phyloP scores from a whole-genome alignment of 495 filamentous ascomycete species.

The Penicillium taxi region DNA sequence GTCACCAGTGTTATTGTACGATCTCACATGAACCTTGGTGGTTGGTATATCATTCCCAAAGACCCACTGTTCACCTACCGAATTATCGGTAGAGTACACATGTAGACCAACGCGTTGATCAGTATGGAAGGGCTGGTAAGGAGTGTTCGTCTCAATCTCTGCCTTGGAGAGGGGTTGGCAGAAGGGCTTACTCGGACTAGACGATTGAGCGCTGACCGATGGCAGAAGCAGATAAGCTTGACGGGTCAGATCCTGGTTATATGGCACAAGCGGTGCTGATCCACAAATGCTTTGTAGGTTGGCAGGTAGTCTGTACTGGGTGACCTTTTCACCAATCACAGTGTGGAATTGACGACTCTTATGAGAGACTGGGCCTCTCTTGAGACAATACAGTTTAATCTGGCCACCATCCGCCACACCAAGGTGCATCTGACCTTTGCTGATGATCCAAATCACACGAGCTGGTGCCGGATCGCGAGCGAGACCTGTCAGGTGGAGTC shows the following conservation, averaged over 20 bases:
- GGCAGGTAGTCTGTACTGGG: constrained; percentile 57
- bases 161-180: constrained; percentile 63
- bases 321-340: constrained; percentile 49
- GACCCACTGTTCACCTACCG: constrained; percentile 48
- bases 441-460: constrained; percentile 36
- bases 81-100: constrained; percentile 39
- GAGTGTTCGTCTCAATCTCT: constrained; percentile 86
- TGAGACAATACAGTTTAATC: constrained; percentile 61
- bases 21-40: constrained; percentile 54
- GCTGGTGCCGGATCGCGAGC: constrained; percentile 32
- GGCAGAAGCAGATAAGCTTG: constrained; percentile 30
- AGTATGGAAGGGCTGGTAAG: constrained; percentile 86
- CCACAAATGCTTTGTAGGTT: constrained; percentile 29
- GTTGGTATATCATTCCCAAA: constrained; percentile 60
- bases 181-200: constrained; percentile 22
- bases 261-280: constrained; percentile 25
- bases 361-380: constrained; percentile 32
- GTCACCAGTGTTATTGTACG: constrained; percentile 40
- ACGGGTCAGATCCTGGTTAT: constrained; percentile 22
- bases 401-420: constrained; percentile 31
- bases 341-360: constrained; percentile 44
- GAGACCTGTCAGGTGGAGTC: constrained; percentile 61
- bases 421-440: constrained; percentile 30
- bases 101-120: constrained; percentile 69
- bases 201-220: constrained; percentile 25